phyloP scores from a whole-genome alignment of 2,329 filamentous ascomycete species.

The Hypomyces perniciosus region DNA sequence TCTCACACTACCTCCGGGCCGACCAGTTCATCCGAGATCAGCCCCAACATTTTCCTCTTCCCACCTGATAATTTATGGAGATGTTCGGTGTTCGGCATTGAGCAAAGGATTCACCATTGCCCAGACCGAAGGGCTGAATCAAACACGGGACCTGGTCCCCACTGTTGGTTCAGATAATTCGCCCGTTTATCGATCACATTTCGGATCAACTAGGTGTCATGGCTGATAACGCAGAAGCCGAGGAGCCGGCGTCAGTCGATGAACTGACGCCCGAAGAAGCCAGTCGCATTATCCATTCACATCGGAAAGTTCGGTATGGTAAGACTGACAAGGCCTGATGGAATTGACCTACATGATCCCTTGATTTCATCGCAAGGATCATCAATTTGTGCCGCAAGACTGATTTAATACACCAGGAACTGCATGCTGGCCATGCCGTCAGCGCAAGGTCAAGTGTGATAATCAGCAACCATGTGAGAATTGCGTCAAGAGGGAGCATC shows the following conservation, averaged over 20 bases:
- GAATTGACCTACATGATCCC: background rate
- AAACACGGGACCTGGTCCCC: constrained; percentile 7
- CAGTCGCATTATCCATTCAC: constrained; percentile 62
- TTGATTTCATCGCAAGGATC: too few species aligned
- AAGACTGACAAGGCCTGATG: constrained; percentile 25
- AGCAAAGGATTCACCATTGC: constrained; percentile 8
- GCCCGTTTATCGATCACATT: background rate
- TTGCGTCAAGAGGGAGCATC: constrained; percentile 60
- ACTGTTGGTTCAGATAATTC: background rate
- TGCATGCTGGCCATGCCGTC: constrained; percentile 61
- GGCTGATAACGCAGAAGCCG: constrained; percentile 37
- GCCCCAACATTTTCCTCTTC: background rate
- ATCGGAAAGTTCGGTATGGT: constrained; percentile 65
- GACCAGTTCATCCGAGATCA: constrained; percentile 6
- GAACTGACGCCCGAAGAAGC: constrained; percentile 60
- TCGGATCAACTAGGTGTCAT: constrained; percentile 25
- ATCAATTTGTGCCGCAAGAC: background rate
- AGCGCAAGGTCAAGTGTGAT: constrained; percentile 64
- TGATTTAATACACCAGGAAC: constrained; percentile 39
- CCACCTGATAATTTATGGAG: constrained; percentile 15
- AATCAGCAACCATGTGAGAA: constrained; percentile 64
- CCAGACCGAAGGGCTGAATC: background rate
- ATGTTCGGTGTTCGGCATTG: constrained; percentile 34
- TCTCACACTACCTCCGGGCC: constrained; percentile 2
- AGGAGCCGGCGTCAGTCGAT: constrained; percentile 43